Base-by-base conservation (phyloP, 345 rosid species). In the Lepidium aucheri region DNA sequence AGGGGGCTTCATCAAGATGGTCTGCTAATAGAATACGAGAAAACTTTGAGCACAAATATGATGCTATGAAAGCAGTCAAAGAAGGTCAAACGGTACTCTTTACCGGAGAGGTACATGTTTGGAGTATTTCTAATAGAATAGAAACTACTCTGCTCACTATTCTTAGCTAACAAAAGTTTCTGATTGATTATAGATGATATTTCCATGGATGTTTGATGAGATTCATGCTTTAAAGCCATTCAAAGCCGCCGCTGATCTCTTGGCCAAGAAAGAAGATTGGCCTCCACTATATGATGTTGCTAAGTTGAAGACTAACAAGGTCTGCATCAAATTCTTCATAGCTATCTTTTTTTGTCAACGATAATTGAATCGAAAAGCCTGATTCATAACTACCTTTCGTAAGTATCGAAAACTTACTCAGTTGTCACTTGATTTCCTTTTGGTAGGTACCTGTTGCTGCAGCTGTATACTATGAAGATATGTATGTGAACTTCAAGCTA, bases 171-270 rank as follows among this genome's bases (percentile, higher is more conserved):
- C 1, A 7, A 32, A 6, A 24, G 8, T 18, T 12, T 42, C 47
- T 26, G 64, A 60, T 26, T 62, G 49, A 45, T 20, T 74, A 20
- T 76, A 88, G 96, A 88, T 86, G 90, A 63, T 84, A 53, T 83
- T 83, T 70, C 87, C 93, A 12, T 90, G 99, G 95, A 86, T 90
- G 96, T 88, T 90, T 67, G 97, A 88, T 63, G 97, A 94, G 77
- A 74, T 88, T 77, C 83, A 82, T 71, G 82, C 81, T 34, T 74
- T 94, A 80, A 88, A 76, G 57, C 89, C 79, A 34, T 86, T 86
- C 62, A 86, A 85, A 78, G 86, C 70, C 30, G 87, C 84, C 7
- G 86, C 92, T 17, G 60, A 83, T 55, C 47, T 86, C 65, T 77
- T 93, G 68, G 87, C 97, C 7, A 82, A 90, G 81, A 88, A 88